Evolutionary conservation across 352 stramenopile genomes (phyloP), one percentile per base, ranked within the genome.

Genomic region (Globisporangium ultimum): DNA sequence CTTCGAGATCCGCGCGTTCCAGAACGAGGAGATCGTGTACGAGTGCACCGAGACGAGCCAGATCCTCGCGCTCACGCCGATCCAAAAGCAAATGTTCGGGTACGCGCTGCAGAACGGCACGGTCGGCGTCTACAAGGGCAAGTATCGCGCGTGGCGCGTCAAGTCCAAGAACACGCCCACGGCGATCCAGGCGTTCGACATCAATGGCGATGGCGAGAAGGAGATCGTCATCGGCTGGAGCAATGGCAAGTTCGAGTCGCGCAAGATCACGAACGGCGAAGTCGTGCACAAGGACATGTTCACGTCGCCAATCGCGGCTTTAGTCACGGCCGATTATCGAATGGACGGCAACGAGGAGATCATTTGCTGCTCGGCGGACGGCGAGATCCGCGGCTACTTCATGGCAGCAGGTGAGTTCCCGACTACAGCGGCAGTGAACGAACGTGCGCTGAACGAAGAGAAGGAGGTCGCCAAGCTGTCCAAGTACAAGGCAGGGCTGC

Each of bases 101-200:
- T 98, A 97, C 64, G 88, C 87, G 41, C 73, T 98, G 10, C 67
- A 87, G 28, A 98, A 98, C 53, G 91, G 92, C 52, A 97, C 93
- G 0, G 80, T 97, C n/a, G 93, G 91, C n/a, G 83, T 98, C 6
- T 98, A 97, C 70, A 83, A 90, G 32, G 87, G 85, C 41, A 88
- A 86, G 32, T 67, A 79, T 62, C 88, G 93, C 48, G 76, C 91
- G 12, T 97, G 91, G 91, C 83, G 93, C 52, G 88, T 97, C 61
- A 98, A 98, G 64, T 93, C 80, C 15, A 97, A 97, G 63, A 89
- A 97, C 61, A 61, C 70, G 11, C 77, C 87, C 2, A 91, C 74
- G 4, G 78, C 87, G 4, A 84, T 97, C 55, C 74, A 86, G 42
- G 82, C 71, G 49, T 97, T 96, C 64, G 89, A 98, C 62, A 88